Evolutionary conservation across 306 rosid species (phyloP).

Genomic region (Inga laurina): DNA sequence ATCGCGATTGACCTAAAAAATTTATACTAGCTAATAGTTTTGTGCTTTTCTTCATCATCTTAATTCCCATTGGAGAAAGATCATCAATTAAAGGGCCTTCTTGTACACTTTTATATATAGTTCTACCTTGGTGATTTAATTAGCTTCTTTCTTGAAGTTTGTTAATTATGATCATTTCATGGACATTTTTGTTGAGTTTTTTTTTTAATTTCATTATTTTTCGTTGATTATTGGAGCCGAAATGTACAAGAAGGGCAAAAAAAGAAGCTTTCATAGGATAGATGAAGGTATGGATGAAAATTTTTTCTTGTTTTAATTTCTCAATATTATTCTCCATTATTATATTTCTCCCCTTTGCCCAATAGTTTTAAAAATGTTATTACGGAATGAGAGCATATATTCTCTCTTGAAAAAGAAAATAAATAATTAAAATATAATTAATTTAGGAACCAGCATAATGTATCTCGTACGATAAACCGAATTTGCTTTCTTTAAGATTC

Average conservation of each 20-base stretch:
- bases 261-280: background rate
- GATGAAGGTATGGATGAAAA: slow-evolving; percentile 12
- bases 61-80: slow-evolving; percentile 12
- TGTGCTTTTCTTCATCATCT: slow-evolving; percentile 26
- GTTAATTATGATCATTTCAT: slow-evolving; percentile 12
- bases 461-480: background rate
- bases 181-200: slow-evolving; percentile 42
- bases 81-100: background rate
- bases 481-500: background rate
- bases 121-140: slow-evolving; percentile 1
- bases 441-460: background rate
- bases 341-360: background rate
- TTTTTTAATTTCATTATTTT: background rate
- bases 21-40: background rate
- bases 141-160: slow-evolving; percentile 31
- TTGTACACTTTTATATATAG: background rate
- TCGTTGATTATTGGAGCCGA: slow-evolving; percentile 32
- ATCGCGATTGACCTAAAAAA: background rate
- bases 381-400: background rate
- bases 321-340: background rate
- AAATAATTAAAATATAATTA: background rate
- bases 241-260: slow-evolving; percentile 17
- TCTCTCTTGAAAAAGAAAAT: background rate
- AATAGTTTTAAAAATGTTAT: background rate
- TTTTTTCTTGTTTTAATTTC: background rate